Evolutionary conservation across 306 rosid genomes (phyloP), one percentile per base, ranked within the genome.

Genomic region (Cucurbita ficifolia): DNA sequence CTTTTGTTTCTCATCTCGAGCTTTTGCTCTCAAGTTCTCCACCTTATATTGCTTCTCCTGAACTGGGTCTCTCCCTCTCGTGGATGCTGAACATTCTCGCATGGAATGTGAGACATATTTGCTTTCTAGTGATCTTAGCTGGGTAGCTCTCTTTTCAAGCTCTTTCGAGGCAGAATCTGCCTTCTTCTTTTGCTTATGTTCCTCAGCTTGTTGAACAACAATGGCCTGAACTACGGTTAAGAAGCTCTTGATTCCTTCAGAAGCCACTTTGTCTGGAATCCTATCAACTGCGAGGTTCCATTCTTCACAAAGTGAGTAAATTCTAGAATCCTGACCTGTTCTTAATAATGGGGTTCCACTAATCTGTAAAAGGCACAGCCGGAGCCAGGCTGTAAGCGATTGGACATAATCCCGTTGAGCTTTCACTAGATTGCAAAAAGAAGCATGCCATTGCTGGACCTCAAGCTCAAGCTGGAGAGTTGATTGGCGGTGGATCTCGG

Each of bases 401-500:
- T 88, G 91, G 78, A 94, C 81, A 16, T 94, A 94, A 35, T 91
- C 99, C 6, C 82, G 82, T 74, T 91, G 97, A 8, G 96, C 87
- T 75, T 84, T 89, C 81, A 89, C 89, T 62, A 89, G 84, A 79
- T 83, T 89, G 84, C 96, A 83, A 64, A 94, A 94, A 78, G 99
- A 94, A 48, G 77, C 81, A 79, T 94, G 88, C 99, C 99, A 94
- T 78, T 94, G 97, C 62, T 94, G 96, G 33, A 88, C 99, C 64
- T 89, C 90, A 39, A 88, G 88, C 87, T 94, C 97, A 0, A 94
- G 95, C 86, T 94, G 96, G 58, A 91, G 99, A 36, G 97, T 88
- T 17, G 97, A 76, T 59, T 94, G 99, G 61, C 91, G 76, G 74
- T 89, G 97, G 72, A 94, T 89, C 87, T 94, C 99, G 0, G 97